Evolutionary conservation across 2,329 filamentous ascomycete species (phyloP).

Genomic region (Colletotrichum sp.): DNA sequence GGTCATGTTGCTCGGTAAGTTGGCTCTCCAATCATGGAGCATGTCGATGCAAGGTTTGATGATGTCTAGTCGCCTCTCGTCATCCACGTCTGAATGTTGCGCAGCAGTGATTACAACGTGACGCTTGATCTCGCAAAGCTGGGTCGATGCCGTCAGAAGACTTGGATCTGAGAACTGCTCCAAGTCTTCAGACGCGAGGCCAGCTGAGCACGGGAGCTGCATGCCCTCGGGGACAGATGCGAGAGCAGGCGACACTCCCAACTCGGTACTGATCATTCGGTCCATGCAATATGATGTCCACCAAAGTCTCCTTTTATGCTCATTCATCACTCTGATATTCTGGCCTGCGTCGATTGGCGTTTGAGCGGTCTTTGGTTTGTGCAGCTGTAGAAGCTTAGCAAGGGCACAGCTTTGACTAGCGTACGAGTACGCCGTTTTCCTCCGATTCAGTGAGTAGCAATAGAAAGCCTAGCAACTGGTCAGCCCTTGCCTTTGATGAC

Average conservation of each 20-base stretch:
- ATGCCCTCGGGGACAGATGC: not conserved
- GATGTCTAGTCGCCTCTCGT: not conserved
- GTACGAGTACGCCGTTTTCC: slow-evolving; percentile 19
- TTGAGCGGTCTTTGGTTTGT: not conserved
- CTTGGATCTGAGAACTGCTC: slow-evolving; percentile 16
- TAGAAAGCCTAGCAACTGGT: slow-evolving; percentile 9
- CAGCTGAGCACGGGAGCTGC: not conserved
- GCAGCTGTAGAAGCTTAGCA: slow-evolving; percentile 7
- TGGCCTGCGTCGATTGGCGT: not conserved
- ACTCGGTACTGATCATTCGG: slow-evolving; percentile 10
- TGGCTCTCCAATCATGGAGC: slow-evolving; percentile 3
- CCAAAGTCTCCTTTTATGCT: slow-evolving; percentile 18
- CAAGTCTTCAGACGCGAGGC: not conserved
- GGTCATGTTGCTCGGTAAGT: not conserved
- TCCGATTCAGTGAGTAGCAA: slow-evolving; percentile 20
- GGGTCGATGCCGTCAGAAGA: not conserved
- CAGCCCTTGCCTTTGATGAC: fast-evolving
- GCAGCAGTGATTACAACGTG: slow-evolving; percentile 7
- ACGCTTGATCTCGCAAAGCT: slow-evolving; percentile 16
- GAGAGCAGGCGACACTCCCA: slow-evolving; percentile 7
- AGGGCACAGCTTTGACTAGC: slow-evolving; percentile 18
- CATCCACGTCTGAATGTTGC: not conserved
- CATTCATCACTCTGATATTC: not conserved
- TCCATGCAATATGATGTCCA: slow-evolving; percentile 23
- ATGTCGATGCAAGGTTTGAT: slow-evolving; percentile 6